phyloP scores from a whole-genome alignment of 2,329 filamentous ascomycete species.

The Juglanconis sp. region DNA sequence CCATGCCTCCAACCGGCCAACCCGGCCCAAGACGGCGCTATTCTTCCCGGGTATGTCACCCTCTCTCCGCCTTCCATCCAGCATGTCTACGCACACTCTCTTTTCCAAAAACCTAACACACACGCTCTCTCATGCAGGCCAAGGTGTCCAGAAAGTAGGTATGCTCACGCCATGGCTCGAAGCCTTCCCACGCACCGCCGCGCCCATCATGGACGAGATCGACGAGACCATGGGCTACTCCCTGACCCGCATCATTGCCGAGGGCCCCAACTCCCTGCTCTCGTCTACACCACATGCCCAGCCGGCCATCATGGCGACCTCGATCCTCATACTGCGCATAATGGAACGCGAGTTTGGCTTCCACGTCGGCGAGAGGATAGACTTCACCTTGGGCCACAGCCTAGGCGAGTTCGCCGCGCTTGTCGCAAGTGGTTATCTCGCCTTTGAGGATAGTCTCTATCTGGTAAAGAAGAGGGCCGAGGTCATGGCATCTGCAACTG shows the following conservation, averaged over 20 bases:
- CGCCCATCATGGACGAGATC: conserved; percentile 79
- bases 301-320: conserved; percentile 94
- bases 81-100: background rate
- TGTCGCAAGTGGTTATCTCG: conserved; percentile 77
- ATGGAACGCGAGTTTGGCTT: conserved; percentile 85
- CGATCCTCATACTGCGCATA: conserved; percentile 82
- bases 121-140: conserved; percentile 49
- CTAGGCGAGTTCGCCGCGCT: conserved; percentile 91
- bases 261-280: conserved; percentile 73
- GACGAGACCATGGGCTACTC: conserved; percentile 72
- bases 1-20: conserved; percentile 11
- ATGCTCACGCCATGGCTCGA: conserved; percentile 86
- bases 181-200: conserved; percentile 75
- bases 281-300: conserved; percentile 85
- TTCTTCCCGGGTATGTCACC: conserved; percentile 55
- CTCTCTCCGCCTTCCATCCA: background rate
- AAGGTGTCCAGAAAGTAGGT: conserved; percentile 84
- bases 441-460: conserved; percentile 72
- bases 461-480: conserved; percentile 76
- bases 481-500: conserved; percentile 76
- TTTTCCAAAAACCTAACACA: background rate
- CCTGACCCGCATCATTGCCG: conserved; percentile 73
- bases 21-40: conserved; percentile 48
- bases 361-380: conserved; percentile 63
- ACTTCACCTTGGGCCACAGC: conserved; percentile 85